phyloP scores from a whole-genome alignment of 2,329 filamentous ascomycete genomes.

The Colletotrichum acutatum region DNA sequence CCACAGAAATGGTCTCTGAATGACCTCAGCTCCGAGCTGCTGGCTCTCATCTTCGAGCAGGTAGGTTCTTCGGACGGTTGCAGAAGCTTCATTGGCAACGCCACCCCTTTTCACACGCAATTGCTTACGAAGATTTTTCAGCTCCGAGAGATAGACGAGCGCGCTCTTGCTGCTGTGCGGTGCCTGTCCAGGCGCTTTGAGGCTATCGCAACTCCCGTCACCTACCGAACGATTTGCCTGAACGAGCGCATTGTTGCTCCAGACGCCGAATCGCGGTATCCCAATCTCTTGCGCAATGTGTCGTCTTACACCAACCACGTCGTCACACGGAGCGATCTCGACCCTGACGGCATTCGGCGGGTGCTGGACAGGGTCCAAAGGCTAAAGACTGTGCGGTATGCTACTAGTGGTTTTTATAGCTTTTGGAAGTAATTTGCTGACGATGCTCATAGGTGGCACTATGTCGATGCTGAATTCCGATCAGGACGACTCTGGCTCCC shows the following conservation, averaged over 20 bases:
- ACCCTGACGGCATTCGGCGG: conserved; percentile 47
- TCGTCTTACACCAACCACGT: conserved; percentile 53
- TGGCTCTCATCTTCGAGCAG: conserved; percentile 54
- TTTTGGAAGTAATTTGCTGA: background rate
- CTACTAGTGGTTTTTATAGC: background rate
- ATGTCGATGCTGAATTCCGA: conserved; percentile 45
- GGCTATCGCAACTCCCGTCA: conserved; percentile 54
- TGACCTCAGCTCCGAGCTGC: conserved; percentile 54
- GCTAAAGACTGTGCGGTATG: conserved; percentile 54
- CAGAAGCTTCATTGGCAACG: background rate
- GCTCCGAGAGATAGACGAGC: conserved; percentile 51
- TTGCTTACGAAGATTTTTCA: conserved; percentile 39
- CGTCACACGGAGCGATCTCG: conserved; percentile 51
- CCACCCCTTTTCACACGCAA: background rate
- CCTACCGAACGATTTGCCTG: conserved; percentile 52
- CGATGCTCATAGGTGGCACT: conserved; percentile 50
- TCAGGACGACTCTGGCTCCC: conserved; percentile 48
- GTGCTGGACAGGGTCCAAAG: conserved; percentile 49
- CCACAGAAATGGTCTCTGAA: conserved; percentile 43
- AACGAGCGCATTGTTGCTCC: conserved; percentile 50
- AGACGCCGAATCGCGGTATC: conserved; percentile 46
- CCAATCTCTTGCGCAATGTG: conserved; percentile 48
- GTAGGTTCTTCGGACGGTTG: conserved; percentile 41
- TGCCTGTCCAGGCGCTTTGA: conserved; percentile 52
- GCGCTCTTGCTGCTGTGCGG: conserved; percentile 48